A percentile compares a stretch with the other conserved stretches of the same genome.
Conservation (phyloP, 305 asterid genomes). For the Withania somnifera region DNA sequence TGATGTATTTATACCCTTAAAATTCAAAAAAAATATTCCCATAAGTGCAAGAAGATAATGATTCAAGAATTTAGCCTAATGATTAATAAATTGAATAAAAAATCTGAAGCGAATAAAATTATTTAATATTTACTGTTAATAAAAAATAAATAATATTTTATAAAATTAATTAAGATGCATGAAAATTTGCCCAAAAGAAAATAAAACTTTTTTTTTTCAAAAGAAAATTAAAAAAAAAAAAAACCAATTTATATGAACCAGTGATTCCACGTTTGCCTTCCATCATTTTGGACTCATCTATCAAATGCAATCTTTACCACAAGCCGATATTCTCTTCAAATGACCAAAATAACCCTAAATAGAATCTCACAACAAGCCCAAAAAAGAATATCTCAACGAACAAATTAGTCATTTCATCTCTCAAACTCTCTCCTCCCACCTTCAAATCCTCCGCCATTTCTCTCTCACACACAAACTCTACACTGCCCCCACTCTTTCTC, state of each 20-base stretch:
- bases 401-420: conserved; percentile 11
- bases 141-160: too few relatives aligned
- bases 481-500: neutral
- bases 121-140: too few relatives aligned
- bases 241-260: neutral
- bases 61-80: too few relatives aligned
- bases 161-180: too few relatives aligned
- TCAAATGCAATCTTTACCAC: neutral
- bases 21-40: too few relatives aligned
- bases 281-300: neutral
- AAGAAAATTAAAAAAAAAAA: neutral
- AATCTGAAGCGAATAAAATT: too few relatives aligned
- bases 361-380: neutral
- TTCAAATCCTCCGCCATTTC: conserved; percentile 1
- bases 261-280: neutral
- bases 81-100: too few relatives aligned
- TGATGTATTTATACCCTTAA: too few relatives aligned
- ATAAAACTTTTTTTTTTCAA: neutral
- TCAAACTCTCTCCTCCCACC: neutral
- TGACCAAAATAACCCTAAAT: neutral
- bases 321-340: neutral
- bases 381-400: conserved; percentile 16
- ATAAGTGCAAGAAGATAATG: too few relatives aligned
- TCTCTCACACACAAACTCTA: neutral
- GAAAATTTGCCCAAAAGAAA: too few relatives aligned